A percentile compares a stretch with the other conserved stretches of the same genome.
Evolutionary conservation across 208 protist species (phyloP).

Genomic region (Acanthamoeba culbertsoni): DNA sequence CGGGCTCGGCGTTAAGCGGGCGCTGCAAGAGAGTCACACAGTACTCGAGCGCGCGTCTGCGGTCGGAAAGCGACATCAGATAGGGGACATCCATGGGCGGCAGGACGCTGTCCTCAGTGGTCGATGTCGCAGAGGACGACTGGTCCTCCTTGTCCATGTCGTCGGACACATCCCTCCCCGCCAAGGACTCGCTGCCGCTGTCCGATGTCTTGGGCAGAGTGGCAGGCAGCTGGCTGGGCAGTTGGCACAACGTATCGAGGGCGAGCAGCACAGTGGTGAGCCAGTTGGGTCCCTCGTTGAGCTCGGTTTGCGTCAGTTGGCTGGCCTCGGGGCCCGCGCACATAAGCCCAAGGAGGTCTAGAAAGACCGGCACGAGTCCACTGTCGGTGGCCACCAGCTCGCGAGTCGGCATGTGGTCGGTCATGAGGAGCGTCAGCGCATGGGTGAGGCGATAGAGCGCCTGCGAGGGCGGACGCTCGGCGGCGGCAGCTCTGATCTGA

Average conservation of each 20-base stretch:
- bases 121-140: neutral
- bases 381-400: neutral
- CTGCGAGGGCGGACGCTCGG: neutral
- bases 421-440: conserved; percentile 40
- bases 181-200: neutral
- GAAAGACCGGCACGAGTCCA: neutral
- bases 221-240: neutral
- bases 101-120: neutral
- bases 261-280: neutral
- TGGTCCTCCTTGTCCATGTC: neutral
- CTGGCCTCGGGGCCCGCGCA: neutral
- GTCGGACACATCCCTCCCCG: neutral
- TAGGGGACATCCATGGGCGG: neutral
- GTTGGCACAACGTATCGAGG: conserved; percentile 46
- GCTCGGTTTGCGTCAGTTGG: neutral
- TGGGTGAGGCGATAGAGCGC: conserved; percentile 30
- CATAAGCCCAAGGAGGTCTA: neutral
- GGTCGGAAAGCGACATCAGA: neutral
- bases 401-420: neutral
- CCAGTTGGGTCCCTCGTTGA: neutral
- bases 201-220: neutral
- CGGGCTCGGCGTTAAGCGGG: neutral
- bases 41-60: neutral
- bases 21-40: conserved; percentile 14
- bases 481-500: conserved; percentile 16